Evolutionary conservation across 257 asterid genomes (phyloP).

Genomic region (Mentha longifolia): DNA sequence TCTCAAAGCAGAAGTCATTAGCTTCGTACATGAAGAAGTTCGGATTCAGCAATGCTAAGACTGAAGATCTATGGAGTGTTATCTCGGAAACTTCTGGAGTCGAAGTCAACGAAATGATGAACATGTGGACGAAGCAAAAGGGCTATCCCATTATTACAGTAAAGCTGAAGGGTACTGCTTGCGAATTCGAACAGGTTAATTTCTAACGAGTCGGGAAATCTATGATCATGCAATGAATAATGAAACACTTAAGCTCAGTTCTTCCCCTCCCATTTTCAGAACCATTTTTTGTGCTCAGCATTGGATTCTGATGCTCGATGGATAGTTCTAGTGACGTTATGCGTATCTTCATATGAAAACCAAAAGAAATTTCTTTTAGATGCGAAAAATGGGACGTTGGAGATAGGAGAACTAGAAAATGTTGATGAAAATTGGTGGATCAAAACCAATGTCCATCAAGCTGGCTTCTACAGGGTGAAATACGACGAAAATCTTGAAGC

Average conservation of each 20-base stretch:
- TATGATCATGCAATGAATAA: neutral
- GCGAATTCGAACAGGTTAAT: constrained; percentile 48
- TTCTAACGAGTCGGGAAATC: neutral
- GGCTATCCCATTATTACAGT: constrained; percentile 51
- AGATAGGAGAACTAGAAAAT: constrained; percentile 22
- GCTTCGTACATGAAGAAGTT: constrained; percentile 46
- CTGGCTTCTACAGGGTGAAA: constrained; percentile 53
- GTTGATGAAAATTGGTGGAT: constrained; percentile 42
- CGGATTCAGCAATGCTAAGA: constrained; percentile 45
- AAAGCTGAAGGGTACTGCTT: constrained; percentile 29
- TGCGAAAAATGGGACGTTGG: constrained; percentile 32
- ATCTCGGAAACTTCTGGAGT: constrained; percentile 47
- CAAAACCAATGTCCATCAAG: constrained; percentile 44
- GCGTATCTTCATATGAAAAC: constrained; percentile 36
- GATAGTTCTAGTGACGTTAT: constrained; percentile 50
- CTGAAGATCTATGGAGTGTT: constrained; percentile 54
- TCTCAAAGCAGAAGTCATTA: constrained; percentile 42
- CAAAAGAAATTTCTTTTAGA: constrained; percentile 43
- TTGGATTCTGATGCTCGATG: constrained; percentile 39
- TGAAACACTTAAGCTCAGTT: neutral
- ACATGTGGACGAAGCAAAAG: constrained; percentile 50
- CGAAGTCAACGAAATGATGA: constrained; percentile 42
- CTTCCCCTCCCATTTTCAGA: constrained; percentile 29
- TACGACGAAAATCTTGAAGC: constrained; percentile 41
- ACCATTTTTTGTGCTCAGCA: constrained; percentile 40